A percentile compares a stretch with the other conserved stretches of the same genome.
Conservation (phyloP, 2,329 filamentous ascomycete species). For the Reticulascus tulasneorum region DNA sequence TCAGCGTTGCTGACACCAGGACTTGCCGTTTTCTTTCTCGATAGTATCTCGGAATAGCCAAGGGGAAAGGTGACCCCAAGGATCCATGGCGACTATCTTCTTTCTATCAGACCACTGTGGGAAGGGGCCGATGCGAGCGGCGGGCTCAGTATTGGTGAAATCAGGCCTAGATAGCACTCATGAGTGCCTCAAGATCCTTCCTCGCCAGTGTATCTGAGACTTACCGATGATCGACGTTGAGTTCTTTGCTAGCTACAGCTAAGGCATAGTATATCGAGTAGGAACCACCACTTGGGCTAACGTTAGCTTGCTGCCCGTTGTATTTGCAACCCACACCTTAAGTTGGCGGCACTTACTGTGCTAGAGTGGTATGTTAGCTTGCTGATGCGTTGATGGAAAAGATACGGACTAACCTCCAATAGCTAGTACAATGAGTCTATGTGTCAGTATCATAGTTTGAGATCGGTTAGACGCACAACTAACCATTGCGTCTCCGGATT, state of each 20-base stretch:
- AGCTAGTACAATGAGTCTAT: constrained; percentile 32
- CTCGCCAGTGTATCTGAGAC: constrained; percentile 9
- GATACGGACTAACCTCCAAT: constrained; percentile 48
- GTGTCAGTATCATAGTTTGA: no score
- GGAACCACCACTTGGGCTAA: constrained; percentile 62
- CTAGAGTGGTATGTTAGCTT: constrained; percentile 24
- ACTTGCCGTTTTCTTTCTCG: constrained; percentile 63
- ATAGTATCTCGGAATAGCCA: constrained; percentile 80
- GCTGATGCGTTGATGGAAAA: constrained; percentile 1
- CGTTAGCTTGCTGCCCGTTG: not conserved
- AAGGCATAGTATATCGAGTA: constrained; percentile 96
- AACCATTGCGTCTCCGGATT: constrained; percentile 77
- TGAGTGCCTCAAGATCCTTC: constrained; percentile 1
- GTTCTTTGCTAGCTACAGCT: constrained; percentile 85
- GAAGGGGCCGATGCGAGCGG: constrained; percentile 83
- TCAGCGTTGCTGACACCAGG: not conserved
- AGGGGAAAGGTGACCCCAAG: constrained; percentile 80
- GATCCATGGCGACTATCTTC: constrained; percentile 98
- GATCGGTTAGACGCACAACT: no score
- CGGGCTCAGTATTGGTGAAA: constrained; percentile 78
- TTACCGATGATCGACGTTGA: constrained; percentile 73
- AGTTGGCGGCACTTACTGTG: constrained; percentile 26
- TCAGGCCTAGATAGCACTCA: constrained; percentile 40
- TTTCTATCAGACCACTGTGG: constrained; percentile 83
- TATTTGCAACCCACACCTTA: not conserved